These are phyloP conservation scores for Ogataea dorogensis DNA, from an alignment of 805 yeast species.

Conservation along the genomic window DNA sequence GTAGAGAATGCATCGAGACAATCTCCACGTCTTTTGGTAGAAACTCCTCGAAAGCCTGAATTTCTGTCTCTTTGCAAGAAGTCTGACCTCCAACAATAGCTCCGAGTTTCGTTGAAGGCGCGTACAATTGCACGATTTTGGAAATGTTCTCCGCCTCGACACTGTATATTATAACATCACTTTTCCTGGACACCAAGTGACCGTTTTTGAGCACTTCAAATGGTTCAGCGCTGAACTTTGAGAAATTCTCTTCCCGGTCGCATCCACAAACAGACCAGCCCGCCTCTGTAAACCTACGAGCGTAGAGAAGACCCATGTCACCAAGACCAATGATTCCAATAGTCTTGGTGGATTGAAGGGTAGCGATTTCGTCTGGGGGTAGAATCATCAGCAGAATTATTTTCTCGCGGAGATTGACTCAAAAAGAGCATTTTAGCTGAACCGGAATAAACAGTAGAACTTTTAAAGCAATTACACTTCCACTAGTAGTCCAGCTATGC, in stretches of 20 bases:
- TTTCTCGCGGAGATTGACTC: slow-evolving; percentile 7
- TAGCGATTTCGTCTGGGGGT: slow-evolving; percentile 15
- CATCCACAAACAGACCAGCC: slow-evolving; percentile 93
- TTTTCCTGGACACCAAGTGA: slow-evolving; percentile 71
- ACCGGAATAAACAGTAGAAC: too few relatives aligned
- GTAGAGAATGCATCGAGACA: slow-evolving; percentile 85
- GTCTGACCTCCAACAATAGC: slow-evolving; percentile 98
- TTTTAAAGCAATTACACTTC: too few relatives aligned
- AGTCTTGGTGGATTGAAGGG: slow-evolving; percentile 39
- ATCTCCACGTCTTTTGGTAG: slow-evolving; percentile 81
- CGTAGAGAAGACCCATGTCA: slow-evolving; percentile 93
- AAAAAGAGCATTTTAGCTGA: too few relatives aligned
- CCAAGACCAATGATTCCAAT: slow-evolving; percentile 95
- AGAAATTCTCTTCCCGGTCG: slow-evolving; percentile 69
- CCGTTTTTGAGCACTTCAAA: slow-evolving; percentile 74
- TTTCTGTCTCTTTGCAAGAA: slow-evolving; percentile 89
- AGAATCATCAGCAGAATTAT: slow-evolving; percentile 16
- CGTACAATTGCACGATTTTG: slow-evolving; percentile 70
- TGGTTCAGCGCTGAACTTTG: slow-evolving; percentile 37
- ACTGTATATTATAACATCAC: slow-evolving; percentile 84
- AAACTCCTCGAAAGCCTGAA: slow-evolving; percentile 73
- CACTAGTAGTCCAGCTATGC: too few relatives aligned
- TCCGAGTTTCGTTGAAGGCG: slow-evolving; percentile 83
- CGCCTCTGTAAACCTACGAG: slow-evolving; percentile 68
- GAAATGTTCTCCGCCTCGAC: slow-evolving; percentile 89